Evolutionary conservation across 768 basidiomycete species (phyloP).

Genomic region (Clitopilus passeckerianus): DNA sequence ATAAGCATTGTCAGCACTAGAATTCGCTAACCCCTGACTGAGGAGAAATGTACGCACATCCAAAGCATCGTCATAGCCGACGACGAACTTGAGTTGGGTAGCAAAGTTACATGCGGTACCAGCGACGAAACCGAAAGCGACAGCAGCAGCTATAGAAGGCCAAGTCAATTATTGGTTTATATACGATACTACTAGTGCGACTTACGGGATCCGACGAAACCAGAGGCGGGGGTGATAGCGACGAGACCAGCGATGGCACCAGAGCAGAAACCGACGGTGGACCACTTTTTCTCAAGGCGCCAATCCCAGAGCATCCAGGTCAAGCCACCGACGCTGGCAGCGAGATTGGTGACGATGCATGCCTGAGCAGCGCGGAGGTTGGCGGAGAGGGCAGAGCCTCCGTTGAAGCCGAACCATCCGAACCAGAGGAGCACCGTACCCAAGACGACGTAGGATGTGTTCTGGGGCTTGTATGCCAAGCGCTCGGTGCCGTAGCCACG

Average conservation of each 20-base stretch:
- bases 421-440: conserved; percentile 95
- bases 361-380: conserved; percentile 86
- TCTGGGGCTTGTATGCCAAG: conserved; percentile 91
- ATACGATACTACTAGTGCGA: conserved; percentile 6
- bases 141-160: conserved; percentile 56
- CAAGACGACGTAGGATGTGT: conserved; percentile 88
- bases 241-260: conserved; percentile 90
- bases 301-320: conserved; percentile 97
- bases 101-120: conserved; percentile 89
- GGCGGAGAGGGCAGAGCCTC: conserved; percentile 85
- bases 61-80: conserved; percentile 73
- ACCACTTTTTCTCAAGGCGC: conserved; percentile 91
- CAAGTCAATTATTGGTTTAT: too few species aligned
- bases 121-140: conserved; percentile 81
- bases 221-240: conserved; percentile 83
- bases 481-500: conserved; percentile 88
- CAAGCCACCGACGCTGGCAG: conserved; percentile 82
- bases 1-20: conserved; percentile 2
- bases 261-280: conserved; percentile 91
- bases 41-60: conserved; percentile 46
- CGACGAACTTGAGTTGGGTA: conserved; percentile 88
- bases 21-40: neutral
- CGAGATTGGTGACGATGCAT: conserved; percentile 90
- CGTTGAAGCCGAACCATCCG: conserved; percentile 96
- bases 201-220: conserved; percentile 74